Percentiles rank a stretch among this genome's conserved stretches.
Conservation (phyloP, 331 rosid species). For the Pyracantha coccinea region DNA sequence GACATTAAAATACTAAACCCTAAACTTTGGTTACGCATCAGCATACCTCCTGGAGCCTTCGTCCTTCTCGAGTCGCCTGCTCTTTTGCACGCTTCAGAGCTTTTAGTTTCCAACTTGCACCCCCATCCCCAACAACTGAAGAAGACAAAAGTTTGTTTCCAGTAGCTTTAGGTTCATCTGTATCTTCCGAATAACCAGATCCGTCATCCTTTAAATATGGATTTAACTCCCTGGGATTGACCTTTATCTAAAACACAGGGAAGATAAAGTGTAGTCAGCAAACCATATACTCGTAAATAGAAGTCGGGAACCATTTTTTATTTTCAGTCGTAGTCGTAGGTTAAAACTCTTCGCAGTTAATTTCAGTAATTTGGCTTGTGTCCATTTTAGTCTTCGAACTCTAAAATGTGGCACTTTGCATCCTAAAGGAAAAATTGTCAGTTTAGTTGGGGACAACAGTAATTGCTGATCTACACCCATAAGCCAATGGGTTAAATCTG, state of each 20-base stretch:
- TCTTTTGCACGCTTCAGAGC: slow-evolving; percentile 93
- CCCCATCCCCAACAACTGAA: slow-evolving; percentile 88
- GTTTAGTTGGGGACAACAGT: background rate
- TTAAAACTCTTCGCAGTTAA: background rate
- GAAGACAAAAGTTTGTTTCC: slow-evolving; percentile 45
- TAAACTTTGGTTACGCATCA: background rate
- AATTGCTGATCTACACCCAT: background rate
- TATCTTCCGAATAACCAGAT: slow-evolving; percentile 77
- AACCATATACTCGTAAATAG: background rate
- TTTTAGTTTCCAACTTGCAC: slow-evolving; percentile 95
- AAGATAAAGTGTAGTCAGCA: background rate
- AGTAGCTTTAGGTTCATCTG: slow-evolving; percentile 30
- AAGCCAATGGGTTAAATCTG: background rate
- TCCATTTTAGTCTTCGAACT: background rate
- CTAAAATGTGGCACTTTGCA: background rate
- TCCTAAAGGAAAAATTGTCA: background rate
- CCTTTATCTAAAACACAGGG: slow-evolving; percentile 23
- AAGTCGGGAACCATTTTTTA: background rate
- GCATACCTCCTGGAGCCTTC: slow-evolving; percentile 45
- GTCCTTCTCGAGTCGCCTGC: slow-evolving; percentile 84
- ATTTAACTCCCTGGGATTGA: slow-evolving; percentile 75
- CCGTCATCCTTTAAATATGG: slow-evolving; percentile 74
- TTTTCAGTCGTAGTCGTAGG: background rate
- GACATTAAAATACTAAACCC: too few species aligned
- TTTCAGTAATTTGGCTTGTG: background rate